Evolutionary conservation across 225 moss, liverwort and hornwort genomes (phyloP).

Genomic region (Polytrichum commune): DNA sequence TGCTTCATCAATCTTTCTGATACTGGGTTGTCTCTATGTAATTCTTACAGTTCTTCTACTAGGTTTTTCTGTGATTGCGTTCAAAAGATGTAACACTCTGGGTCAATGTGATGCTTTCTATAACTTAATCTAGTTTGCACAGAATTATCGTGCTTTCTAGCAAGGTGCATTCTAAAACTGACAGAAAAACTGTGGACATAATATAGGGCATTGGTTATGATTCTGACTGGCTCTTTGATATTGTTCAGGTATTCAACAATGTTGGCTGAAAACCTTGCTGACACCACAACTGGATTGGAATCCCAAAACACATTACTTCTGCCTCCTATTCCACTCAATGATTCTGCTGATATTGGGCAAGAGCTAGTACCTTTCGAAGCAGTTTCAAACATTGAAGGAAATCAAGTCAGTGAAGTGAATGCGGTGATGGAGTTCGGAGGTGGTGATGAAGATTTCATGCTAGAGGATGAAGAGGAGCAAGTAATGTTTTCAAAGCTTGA

Average conservation of each 20-base stretch:
- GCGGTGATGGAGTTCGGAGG: constrained; percentile 40
- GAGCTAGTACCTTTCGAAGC: constrained; percentile 10
- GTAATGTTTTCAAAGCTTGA: constrained; percentile 16
- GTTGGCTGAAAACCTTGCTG: constrained; percentile 90
- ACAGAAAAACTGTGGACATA: too few relatives aligned
- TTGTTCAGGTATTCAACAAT: constrained; percentile 90
- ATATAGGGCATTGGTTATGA: too few relatives aligned
- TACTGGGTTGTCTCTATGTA: too few relatives aligned
- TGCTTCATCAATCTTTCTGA: neutral
- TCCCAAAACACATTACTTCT: constrained; percentile 36
- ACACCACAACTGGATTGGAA: constrained; percentile 26
- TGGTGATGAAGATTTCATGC: constrained; percentile 66
- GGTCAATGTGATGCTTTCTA: neutral
- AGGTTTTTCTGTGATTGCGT: neutral
- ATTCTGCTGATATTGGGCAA: constrained; percentile 10
- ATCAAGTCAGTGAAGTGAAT: constrained; percentile 5
- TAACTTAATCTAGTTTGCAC: too few relatives aligned
- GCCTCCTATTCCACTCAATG: constrained; percentile 23
- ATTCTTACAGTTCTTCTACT: too few relatives aligned
- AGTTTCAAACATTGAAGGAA: constrained; percentile 2
- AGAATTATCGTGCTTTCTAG: too few relatives aligned
- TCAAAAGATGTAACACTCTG: neutral
- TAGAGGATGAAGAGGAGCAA: constrained; percentile 68
- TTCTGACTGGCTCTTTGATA: neutral
- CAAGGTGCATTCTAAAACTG: too few relatives aligned